Evolutionary conservation across 345 rosid genomes (phyloP).

Genomic region (Brassica cretica): DNA sequence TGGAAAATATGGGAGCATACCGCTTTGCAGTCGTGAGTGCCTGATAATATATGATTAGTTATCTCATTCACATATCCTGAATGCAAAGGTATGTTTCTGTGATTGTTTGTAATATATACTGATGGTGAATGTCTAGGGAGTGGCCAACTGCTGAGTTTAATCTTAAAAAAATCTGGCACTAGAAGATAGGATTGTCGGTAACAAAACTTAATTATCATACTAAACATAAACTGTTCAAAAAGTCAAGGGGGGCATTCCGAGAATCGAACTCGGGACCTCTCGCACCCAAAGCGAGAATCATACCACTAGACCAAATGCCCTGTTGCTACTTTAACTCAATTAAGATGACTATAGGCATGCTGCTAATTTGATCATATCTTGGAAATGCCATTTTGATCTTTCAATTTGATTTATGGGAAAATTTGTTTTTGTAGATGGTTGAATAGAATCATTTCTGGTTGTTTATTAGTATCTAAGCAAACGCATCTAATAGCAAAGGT

Average conservation of each 20-base stretch:
- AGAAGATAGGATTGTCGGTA: not conserved
- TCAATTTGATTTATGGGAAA: not conserved
- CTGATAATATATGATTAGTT: too few relatives aligned
- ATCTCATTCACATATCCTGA: too few relatives aligned
- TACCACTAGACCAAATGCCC: slow-evolving; percentile 78
- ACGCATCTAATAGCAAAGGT: not conserved
- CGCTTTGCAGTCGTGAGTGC: not conserved
- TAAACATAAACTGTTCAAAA: not conserved
- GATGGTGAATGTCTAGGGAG: too few relatives aligned
- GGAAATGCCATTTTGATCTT: not conserved
- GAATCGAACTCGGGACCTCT: slow-evolving; percentile 65
- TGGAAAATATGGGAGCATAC: not conserved
- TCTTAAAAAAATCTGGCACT: not conserved
- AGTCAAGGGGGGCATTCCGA: slow-evolving; percentile 29
- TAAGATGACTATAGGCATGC: not conserved
- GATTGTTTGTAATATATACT: too few relatives aligned
- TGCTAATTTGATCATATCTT: not conserved
- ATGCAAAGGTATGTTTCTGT: too few relatives aligned
- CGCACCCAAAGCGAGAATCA: slow-evolving; percentile 88
- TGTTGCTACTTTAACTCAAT: not conserved
- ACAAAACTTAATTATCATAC: not conserved
- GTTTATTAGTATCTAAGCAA: not conserved
- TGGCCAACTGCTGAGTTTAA: not conserved
- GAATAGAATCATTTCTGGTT: not conserved
- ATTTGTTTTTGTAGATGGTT: not conserved